Conservation (phyloP, 2,329 filamentous ascomycete genomes). For the Zasmidium citrigriseum region DNA sequence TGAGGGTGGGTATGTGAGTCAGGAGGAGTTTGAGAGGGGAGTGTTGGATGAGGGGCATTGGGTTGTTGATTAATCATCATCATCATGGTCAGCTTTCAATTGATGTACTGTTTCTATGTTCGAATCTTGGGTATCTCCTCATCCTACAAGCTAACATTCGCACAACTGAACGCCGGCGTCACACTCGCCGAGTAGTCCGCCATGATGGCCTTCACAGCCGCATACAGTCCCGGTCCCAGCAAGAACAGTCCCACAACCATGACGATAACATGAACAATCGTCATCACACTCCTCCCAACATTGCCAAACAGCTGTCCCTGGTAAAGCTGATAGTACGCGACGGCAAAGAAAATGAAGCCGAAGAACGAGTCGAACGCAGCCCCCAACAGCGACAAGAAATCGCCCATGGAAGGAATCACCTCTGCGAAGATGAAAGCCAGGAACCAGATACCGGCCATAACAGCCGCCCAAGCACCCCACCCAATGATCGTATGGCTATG, state of each 20-base stretch:
- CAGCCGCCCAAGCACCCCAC: slow-evolving; percentile 47
- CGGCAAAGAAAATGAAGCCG: slow-evolving; percentile 54
- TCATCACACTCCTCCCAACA: slow-evolving; percentile 41
- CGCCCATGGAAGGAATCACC: slow-evolving; percentile 52
- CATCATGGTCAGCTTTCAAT: background rate
- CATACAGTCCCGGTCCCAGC: slow-evolving; percentile 55
- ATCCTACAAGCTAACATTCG: slow-evolving; percentile 40
- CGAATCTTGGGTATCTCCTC: too few species aligned
- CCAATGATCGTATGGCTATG: slow-evolving; percentile 51
- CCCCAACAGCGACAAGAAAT: slow-evolving; percentile 51
- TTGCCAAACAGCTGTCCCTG: slow-evolving; percentile 42
- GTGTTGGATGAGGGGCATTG: background rate
- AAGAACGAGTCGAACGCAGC: slow-evolving; percentile 54
- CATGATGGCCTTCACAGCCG: slow-evolving; percentile 55
- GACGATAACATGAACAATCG: slow-evolving; percentile 48
- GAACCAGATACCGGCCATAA: slow-evolving; percentile 48
- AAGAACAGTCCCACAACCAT: slow-evolving; percentile 51
- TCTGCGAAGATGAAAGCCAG: slow-evolving; percentile 51
- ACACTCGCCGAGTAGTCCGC: slow-evolving; percentile 49
- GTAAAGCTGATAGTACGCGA: slow-evolving; percentile 52
- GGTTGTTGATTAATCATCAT: background rate
- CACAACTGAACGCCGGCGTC: slow-evolving; percentile 53
- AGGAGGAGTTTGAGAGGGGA: background rate
- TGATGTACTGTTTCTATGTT: too few species aligned
- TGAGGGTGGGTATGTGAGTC: background rate